These are phyloP conservation scores for Alloteropsis semialata DNA, from an alignment of 176 grass and related monocot species.

Conservation along the genomic window DNA sequence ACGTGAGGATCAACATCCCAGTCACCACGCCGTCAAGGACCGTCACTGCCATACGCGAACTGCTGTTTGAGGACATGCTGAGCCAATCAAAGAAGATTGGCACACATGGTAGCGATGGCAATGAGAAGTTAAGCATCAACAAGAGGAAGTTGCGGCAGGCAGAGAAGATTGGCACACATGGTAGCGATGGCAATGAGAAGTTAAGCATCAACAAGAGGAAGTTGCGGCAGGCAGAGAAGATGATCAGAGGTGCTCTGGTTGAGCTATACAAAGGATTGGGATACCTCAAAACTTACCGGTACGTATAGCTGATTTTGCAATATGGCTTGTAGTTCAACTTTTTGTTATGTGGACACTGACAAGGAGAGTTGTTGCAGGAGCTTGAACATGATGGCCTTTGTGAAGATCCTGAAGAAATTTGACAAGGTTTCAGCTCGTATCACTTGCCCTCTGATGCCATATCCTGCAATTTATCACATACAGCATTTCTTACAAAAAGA, in stretches of 20 bases:
- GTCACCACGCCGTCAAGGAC: conserved; percentile 88
- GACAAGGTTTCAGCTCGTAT: conserved; percentile 60
- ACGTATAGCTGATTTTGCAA: not conserved
- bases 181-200: conserved; percentile 41
- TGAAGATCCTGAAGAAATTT: conserved; percentile 97
- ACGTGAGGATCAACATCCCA: conserved; percentile 85
- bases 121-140: conserved; percentile 77
- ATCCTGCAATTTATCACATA: conserved; percentile 24
- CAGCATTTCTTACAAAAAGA: conserved; percentile 8
- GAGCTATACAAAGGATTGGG: conserved; percentile 91
- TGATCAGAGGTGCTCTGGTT: conserved; percentile 85
- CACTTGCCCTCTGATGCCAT: not conserved
- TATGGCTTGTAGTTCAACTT: not conserved
- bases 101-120: conserved; percentile 3
- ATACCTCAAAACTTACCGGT: conserved; percentile 86
- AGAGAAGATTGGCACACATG: conserved; percentile 24
- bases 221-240: conserved; percentile 91
- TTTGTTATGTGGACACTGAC: conserved; percentile 2
- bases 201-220: conserved; percentile 88
- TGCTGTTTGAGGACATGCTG: conserved; percentile 69
- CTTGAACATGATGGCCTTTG: conserved; percentile 95
- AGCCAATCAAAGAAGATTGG: conserved; percentile 55
- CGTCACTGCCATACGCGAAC: conserved; percentile 58
- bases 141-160: conserved; percentile 86
- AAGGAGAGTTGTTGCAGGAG: conserved; percentile 53